Conservation (phyloP, 495 filamentous ascomycete species). For the Annulohypoxylon nitens region DNA sequence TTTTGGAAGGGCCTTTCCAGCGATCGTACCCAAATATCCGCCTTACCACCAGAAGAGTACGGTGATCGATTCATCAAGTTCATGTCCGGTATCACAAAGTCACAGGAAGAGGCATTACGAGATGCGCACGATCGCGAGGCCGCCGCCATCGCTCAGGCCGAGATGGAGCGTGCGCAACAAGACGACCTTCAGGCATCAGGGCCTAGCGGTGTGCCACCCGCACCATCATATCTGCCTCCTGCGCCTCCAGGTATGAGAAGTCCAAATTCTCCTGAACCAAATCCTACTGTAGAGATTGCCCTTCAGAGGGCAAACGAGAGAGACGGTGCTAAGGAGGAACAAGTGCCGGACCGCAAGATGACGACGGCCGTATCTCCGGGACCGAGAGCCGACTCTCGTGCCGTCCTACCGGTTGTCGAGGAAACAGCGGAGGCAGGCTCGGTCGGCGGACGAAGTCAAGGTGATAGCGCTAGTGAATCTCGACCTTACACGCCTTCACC, state of each 20-base stretch:
- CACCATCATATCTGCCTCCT: slow-evolving; percentile 60
- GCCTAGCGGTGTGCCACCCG: slow-evolving; percentile 49
- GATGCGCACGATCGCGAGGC: slow-evolving; percentile 66
- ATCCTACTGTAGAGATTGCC: slow-evolving; percentile 51
- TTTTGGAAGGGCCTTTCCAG: slow-evolving; percentile 92
- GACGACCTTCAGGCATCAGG: slow-evolving; percentile 28
- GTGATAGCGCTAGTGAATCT: slow-evolving; percentile 60
- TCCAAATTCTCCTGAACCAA: slow-evolving; percentile 59
- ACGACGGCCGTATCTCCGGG: slow-evolving; percentile 62
- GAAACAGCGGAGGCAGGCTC: slow-evolving; percentile 87
- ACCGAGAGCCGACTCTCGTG: slow-evolving; percentile 65
- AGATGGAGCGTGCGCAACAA: slow-evolving; percentile 50
- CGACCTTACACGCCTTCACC: slow-evolving; percentile 58
- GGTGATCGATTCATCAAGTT: slow-evolving; percentile 96
- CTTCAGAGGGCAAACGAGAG: slow-evolving; percentile 53
- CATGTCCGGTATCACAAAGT: slow-evolving; percentile 90
- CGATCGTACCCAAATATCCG: slow-evolving; percentile 87
- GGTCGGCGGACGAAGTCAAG: slow-evolving; percentile 65
- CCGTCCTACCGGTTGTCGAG: slow-evolving; percentile 88
- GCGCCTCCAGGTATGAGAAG: slow-evolving; percentile 60
- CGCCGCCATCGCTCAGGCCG: slow-evolving; percentile 56
- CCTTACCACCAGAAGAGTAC: slow-evolving; percentile 91
- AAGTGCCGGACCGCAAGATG: slow-evolving; percentile 61
- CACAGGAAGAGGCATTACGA: slow-evolving; percentile 81
- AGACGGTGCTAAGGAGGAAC: slow-evolving; percentile 62